A percentile compares a stretch with the other conserved stretches of the same genome.
Conservation (phyloP, 257 asterid genomes). For the Solanum lycopersicoides region DNA sequence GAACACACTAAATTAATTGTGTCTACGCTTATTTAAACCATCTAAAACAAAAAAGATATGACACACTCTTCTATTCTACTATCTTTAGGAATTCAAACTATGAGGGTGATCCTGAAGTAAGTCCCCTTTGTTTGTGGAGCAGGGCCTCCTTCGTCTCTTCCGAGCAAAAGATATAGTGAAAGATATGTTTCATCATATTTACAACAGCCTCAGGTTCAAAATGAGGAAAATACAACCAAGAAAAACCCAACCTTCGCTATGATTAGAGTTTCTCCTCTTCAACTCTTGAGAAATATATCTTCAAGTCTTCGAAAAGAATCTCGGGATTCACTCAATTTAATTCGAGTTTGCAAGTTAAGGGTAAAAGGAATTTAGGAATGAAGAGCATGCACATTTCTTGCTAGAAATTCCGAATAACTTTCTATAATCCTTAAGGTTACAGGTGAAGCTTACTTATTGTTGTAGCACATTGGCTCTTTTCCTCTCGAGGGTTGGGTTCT, state of each 20-base stretch:
- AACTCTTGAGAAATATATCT: not conserved
- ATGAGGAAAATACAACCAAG: not conserved
- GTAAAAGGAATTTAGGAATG: not conserved
- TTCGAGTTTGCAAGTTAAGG: not conserved
- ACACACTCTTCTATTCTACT: not conserved
- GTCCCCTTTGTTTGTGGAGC: not conserved
- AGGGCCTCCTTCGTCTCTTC: not conserved
- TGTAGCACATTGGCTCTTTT: not conserved
- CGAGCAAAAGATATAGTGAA: too few species aligned
- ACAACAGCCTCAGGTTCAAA: not conserved
- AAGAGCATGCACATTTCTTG: not conserved
- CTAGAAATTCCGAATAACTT: not conserved
- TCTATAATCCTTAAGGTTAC: not conserved
- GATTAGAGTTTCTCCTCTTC: not conserved
- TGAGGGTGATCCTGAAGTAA: not conserved
- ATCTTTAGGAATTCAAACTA: not conserved
- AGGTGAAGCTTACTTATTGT: not conserved
- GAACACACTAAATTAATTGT: not conserved
- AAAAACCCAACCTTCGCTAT: not conserved
- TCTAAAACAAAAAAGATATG: not conserved
- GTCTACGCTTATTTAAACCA: not conserved
- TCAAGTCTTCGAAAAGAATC: not conserved
- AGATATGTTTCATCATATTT: not conserved
- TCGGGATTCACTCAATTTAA: not conserved
- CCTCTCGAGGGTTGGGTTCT: not conserved